Base-by-base conservation (phyloP, 805 yeast species). In the Metschnikowia koreensis region DNA sequence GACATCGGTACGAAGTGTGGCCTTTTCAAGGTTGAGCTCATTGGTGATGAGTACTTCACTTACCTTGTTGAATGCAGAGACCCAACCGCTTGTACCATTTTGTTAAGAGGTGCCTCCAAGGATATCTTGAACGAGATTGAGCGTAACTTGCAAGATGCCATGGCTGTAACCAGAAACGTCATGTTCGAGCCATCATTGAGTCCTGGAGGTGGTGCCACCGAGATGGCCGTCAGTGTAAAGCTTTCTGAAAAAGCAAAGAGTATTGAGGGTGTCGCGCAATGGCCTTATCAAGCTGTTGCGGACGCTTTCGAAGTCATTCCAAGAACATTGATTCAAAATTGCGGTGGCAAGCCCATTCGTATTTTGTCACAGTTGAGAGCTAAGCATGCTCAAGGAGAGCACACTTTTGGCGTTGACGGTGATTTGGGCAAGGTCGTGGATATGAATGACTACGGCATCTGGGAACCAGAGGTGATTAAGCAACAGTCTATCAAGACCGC, bases 121-220 rank as follows among this genome's bases (percentile, higher is more conserved):
- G 99, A 94, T 69, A 92, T 94, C 50, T 76, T 94, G 60, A 92
- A 91, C 71, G 99, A 94, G 78, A 84, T 94, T 64, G 99, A 94
- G 66, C 85, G 99, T 68, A 94, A 94, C 68, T 79, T 94, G 66
- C 97, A 94, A 67, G 99, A 94, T 71, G 99, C 99, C 42, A 88
- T 94, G 96, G 93, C 97, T 3, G 99, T 94, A 43, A 85, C 98
- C 16, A 83, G 97, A 70, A 94, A 94, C 66, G 97, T 94, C 36
- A 81, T 90, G 79, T 84, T 93, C 61, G 96, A 93, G 69, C 99
- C 99, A 47, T 83, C 92, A 40, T 80, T 94, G 66, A 81, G 97
- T 1, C 99, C 99, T 46, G 99, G 99, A 63, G 99, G 99, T 55
- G 99, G 99, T 63, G 99, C 99, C 48, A 93, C 97, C 29, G 99